Evolutionary conservation across 106 monocot species (phyloP), one percentile per base, ranked within the genome.

Genomic region (Iris macrosiphon): DNA sequence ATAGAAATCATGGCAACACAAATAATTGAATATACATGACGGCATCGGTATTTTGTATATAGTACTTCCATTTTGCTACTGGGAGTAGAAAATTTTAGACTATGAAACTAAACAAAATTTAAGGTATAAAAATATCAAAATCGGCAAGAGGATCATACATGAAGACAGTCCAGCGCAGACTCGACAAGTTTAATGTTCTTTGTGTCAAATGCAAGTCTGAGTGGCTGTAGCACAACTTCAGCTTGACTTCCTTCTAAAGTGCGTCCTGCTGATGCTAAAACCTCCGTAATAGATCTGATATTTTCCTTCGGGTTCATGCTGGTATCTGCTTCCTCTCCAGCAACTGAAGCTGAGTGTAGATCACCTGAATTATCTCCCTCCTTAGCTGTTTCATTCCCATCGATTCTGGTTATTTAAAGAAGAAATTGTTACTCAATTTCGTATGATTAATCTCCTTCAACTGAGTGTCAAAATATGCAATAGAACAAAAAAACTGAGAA

Each of bases 101-200:
- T 1, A 43, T 26, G 23, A 18, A 0, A 31, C 6, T 23, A 24
- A 39, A 63, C 20, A 57, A 26, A 20, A 24, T 31, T 21, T 7
- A 15, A 26, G 3, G 2, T n/a, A n/a, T n/a, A n/a, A n/a, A n/a
- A n/a, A n/a, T n/a, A n/a, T n/a, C n/a, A n/a, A n/a, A n/a, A n/a
- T 15, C 5, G 39, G 35, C 14, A 52, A 34, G 40, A 61, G 55
- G 15, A 45, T 31, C 81, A 62, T 95, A 95, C 94, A 76, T 95
- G 94, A 60, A 95, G 76, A 52, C 94, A 95, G 28, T 95, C 94
- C n/a, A 95, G 72, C 9, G 94, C 94, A 65, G 76, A 72, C 67
- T 95, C 94, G 32, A 95, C 66, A 45, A 95, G 76, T 58, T 95
- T 95, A 49, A 89, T 74, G 65, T 95, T 82, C 72, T 88, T 85